Evolutionary conservation across 2,329 filamentous ascomycete genomes (phyloP).

Genomic region (Colletotrichum liaoningense): DNA sequence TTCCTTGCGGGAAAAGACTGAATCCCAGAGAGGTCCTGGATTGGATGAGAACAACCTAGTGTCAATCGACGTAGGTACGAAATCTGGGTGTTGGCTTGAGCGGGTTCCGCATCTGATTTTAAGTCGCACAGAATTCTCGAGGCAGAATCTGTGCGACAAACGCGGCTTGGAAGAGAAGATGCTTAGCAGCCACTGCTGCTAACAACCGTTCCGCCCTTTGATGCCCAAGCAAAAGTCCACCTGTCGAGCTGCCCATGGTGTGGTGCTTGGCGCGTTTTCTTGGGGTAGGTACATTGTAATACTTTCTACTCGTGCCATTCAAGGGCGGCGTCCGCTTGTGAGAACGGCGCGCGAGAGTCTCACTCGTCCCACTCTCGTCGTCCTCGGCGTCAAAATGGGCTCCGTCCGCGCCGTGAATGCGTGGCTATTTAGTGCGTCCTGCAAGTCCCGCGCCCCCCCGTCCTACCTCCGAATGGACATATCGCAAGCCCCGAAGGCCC

Average conservation of each 20-base stretch:
- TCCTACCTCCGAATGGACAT: slow-evolving; percentile 28
- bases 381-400: slow-evolving; percentile 21
- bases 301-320: not conserved
- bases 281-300: not conserved
- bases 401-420: slow-evolving; percentile 10
- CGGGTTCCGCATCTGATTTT: slow-evolving; percentile 8
- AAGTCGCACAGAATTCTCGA: not conserved
- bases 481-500: slow-evolving; percentile 30
- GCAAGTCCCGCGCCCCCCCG: slow-evolving; percentile 16
- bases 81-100: slow-evolving; percentile 3
- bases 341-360: slow-evolving; percentile 26
- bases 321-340: not conserved
- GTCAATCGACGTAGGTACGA: slow-evolving; percentile 1
- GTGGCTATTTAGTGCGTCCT: slow-evolving; percentile 10
- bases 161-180: not conserved
- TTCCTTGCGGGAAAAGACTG: slow-evolving; percentile 6
- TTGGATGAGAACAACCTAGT: slow-evolving; percentile 18
- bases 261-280: not conserved
- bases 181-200: not conserved
- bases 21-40: not conserved
- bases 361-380: slow-evolving; percentile 4
- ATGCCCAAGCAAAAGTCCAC: not conserved
- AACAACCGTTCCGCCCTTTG: not conserved
- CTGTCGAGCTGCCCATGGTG: not conserved
- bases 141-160: slow-evolving; percentile 5